phyloP scores from a whole-genome alignment of 2,329 filamentous ascomycete species.

The Alternaria infectoria region DNA sequence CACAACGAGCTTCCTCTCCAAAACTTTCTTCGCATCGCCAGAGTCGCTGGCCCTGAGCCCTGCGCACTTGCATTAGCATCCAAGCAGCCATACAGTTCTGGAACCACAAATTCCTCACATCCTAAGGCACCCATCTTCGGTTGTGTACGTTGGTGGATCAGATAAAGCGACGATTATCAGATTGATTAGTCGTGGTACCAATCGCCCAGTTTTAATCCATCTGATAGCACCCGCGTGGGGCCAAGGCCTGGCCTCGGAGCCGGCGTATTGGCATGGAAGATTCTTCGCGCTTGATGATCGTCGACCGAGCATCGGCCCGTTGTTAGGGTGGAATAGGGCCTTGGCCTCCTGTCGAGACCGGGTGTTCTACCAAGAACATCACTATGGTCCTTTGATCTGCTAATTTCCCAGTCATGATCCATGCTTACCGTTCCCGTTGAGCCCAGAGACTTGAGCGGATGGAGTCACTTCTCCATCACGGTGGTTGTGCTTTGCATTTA shows the following conservation, averaged over 20 bases:
- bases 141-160: not conserved
- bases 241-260: not conserved
- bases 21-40: not conserved
- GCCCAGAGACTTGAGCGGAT: not conserved
- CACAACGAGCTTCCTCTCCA: slow-evolving; percentile 8
- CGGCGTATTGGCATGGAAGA: not conserved
- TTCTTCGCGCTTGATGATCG: not conserved
- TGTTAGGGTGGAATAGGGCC: not conserved
- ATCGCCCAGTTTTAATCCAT: not conserved
- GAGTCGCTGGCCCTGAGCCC: not conserved
- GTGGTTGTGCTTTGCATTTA: not conserved
- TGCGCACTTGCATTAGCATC: not conserved
- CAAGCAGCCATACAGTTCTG: not conserved
- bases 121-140: not conserved
- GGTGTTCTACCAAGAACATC: not conserved
- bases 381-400: not conserved
- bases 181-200: not conserved
- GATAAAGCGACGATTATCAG: slow-evolving; percentile 3
- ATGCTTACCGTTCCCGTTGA: not conserved
- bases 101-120: not conserved
- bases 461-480: not conserved
- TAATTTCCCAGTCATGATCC: not conserved
- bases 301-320: slow-evolving; percentile 1
- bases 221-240: not conserved
- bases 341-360: not conserved